Conservation (phyloP, 2,329 filamentous ascomycete species). For the Magnaporthiopsis rhizophila region DNA sequence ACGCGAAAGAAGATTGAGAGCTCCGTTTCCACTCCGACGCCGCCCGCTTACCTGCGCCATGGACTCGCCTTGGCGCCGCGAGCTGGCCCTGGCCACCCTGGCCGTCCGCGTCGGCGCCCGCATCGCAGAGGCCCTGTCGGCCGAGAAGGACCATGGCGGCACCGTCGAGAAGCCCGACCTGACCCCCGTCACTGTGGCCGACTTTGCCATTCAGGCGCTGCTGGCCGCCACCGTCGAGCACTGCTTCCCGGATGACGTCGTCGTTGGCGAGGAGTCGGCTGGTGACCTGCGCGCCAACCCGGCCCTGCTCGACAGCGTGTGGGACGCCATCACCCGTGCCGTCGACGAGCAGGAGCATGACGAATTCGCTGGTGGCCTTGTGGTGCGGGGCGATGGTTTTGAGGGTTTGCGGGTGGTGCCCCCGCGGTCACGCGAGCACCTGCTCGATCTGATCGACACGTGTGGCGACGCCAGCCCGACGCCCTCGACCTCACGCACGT, state of each 20-base stretch:
- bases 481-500: slow-evolving; percentile 34
- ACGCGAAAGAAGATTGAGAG: background rate
- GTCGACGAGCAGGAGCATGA: background rate
- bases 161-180: slow-evolving; percentile 45
- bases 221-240: slow-evolving; percentile 40
- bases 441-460: slow-evolving; percentile 46
- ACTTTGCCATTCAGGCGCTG: slow-evolving; percentile 51
- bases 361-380: background rate
- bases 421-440: slow-evolving; percentile 32
- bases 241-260: slow-evolving; percentile 41
- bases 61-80: slow-evolving; percentile 25
- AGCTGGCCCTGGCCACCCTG: slow-evolving; percentile 34
- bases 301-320: slow-evolving; percentile 37
- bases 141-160: slow-evolving; percentile 33
- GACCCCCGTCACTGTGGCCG: slow-evolving; percentile 50
- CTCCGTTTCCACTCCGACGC: too few relatives aligned
- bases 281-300: slow-evolving; percentile 35
- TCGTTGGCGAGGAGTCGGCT: slow-evolving; percentile 50
- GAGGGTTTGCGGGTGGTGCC: slow-evolving; percentile 10
- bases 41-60: background rate
- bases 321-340: slow-evolving; percentile 24
- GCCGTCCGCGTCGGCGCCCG: slow-evolving; percentile 37
- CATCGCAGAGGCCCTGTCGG: slow-evolving; percentile 39
- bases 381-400: background rate
- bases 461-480: slow-evolving; percentile 30